Percentiles rank a stretch among this genome's conserved stretches.
Conservation (phyloP, 805 yeast genomes). For the Metschnikowia gruessii region DNA sequence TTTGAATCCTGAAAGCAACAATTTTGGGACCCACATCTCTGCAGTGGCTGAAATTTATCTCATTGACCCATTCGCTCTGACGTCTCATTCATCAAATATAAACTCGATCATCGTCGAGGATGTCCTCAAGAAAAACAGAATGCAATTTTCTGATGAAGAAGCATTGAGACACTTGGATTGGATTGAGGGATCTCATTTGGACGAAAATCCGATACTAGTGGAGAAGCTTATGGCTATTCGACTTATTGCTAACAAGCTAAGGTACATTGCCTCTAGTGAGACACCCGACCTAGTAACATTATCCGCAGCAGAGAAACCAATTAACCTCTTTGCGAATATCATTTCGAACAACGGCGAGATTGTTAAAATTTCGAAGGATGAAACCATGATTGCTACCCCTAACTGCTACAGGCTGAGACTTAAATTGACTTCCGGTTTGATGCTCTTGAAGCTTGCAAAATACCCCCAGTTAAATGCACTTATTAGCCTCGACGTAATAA, state of each 20-base stretch:
- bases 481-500: conserved; percentile 51
- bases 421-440: conserved; percentile 65
- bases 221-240: conserved; percentile 54
- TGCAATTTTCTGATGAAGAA: conserved; percentile 25
- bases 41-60: conserved; percentile 57
- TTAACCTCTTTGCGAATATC: conserved; percentile 63
- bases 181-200: conserved; percentile 44
- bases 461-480: conserved; percentile 48
- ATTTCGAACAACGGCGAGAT: conserved; percentile 80
- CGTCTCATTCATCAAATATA: conserved; percentile 53
- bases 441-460: conserved; percentile 62
- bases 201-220: conserved; percentile 30
- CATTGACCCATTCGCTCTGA: conserved; percentile 47
- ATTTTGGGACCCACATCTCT: conserved; percentile 56
- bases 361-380: conserved; percentile 41
- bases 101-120: conserved; percentile 60
- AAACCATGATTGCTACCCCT: conserved; percentile 59
- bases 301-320: conserved; percentile 34
- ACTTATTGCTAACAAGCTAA: conserved; percentile 58
- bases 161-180: conserved; percentile 35
- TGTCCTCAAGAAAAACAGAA: conserved; percentile 53
- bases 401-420: conserved; percentile 54
- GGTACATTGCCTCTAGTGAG: conserved; percentile 36
- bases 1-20: conserved; percentile 33
- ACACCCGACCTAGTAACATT: conserved; percentile 6